Percentiles rank a stretch among this genome's conserved stretches.
These are phyloP conservation scores for Gossypium ekmanianum DNA, from an alignment of 345 rosid genomes.

Conservation along the genomic window DNA sequence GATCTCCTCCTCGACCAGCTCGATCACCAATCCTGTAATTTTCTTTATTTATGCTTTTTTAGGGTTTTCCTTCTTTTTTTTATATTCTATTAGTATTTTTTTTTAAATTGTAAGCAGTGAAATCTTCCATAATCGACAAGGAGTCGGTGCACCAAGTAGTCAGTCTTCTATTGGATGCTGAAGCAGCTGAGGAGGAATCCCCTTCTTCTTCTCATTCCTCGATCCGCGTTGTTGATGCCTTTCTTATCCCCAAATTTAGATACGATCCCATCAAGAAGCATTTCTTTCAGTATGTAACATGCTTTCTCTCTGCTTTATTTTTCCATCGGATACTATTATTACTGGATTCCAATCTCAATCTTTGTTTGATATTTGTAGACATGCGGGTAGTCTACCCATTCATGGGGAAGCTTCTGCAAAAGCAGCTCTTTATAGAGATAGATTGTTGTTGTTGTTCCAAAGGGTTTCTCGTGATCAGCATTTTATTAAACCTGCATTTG, in stretches of 20 bases:
- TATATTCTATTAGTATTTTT: not conserved
- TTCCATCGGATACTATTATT: not conserved
- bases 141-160: constrained; percentile 57
- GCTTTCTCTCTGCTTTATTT: not conserved
- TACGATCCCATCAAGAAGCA: constrained; percentile 74
- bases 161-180: constrained; percentile 57
- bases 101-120: constrained; percentile 36
- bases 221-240: constrained; percentile 64
- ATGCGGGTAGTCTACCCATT: constrained; percentile 48
- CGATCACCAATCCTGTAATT: constrained; percentile 44
- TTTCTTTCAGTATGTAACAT: constrained; percentile 52
- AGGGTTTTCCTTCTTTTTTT: not conserved
- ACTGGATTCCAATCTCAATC: not conserved
- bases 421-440: constrained; percentile 62
- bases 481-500: constrained; percentile 74
- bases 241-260: constrained; percentile 69
- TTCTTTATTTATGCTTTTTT: not conserved
- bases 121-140: constrained; percentile 60
- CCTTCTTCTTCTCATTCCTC: constrained; percentile 34
- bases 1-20: constrained; percentile 82
- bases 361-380: constrained; percentile 32
- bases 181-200: constrained; percentile 52
- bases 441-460: constrained; percentile 71
- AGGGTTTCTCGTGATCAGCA: constrained; percentile 77
- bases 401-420: constrained; percentile 84